Conservation (phyloP, 176 grass and related monocot genomes). For the Musa itinerans region DNA sequence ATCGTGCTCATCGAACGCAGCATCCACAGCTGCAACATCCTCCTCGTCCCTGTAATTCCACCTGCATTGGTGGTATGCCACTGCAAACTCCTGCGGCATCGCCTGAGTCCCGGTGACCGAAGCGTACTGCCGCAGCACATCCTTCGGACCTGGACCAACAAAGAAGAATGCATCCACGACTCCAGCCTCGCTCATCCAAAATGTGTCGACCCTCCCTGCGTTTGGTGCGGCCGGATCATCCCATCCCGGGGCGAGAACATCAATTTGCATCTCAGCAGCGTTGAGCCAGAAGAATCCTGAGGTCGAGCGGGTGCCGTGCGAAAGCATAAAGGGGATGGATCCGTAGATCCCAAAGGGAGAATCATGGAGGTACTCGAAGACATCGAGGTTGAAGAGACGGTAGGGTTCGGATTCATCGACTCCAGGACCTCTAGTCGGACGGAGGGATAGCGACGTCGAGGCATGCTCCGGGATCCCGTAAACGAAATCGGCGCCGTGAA, state of each 20-base stretch:
- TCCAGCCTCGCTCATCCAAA: slow-evolving; percentile 94
- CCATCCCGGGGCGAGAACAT: slow-evolving; percentile 88
- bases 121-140: slow-evolving; percentile 70
- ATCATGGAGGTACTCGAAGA: slow-evolving; percentile 81
- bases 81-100: slow-evolving; percentile 78
- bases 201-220: slow-evolving; percentile 38
- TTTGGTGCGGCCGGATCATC: slow-evolving; percentile 18
- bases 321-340: slow-evolving; percentile 92
- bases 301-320: slow-evolving; percentile 35
- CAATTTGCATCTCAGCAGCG: slow-evolving; percentile 95
- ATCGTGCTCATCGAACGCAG: slow-evolving; percentile 75
- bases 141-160: slow-evolving; percentile 62
- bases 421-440: slow-evolving; percentile 63
- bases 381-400: slow-evolving; percentile 87
- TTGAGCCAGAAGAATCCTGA: slow-evolving; percentile 99
- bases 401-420: slow-evolving; percentile 81
- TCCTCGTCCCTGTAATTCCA: slow-evolving; percentile 99
- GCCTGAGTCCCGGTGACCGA: slow-evolving; percentile 64
- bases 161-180: slow-evolving; percentile 79
- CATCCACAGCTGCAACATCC: slow-evolving; percentile 69
- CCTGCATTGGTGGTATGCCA: slow-evolving; percentile 84
- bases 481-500: slow-evolving; percentile 74
- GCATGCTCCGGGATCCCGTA: slow-evolving; percentile 92
- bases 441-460: slow-evolving; percentile 58
- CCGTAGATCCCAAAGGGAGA: slow-evolving; percentile 90